A percentile compares a stretch with the other conserved stretches of the same genome.
These are phyloP conservation scores for Penicillium dipodomyicola DNA, from an alignment of 495 filamentous ascomycete genomes.

Conservation along the genomic window DNA sequence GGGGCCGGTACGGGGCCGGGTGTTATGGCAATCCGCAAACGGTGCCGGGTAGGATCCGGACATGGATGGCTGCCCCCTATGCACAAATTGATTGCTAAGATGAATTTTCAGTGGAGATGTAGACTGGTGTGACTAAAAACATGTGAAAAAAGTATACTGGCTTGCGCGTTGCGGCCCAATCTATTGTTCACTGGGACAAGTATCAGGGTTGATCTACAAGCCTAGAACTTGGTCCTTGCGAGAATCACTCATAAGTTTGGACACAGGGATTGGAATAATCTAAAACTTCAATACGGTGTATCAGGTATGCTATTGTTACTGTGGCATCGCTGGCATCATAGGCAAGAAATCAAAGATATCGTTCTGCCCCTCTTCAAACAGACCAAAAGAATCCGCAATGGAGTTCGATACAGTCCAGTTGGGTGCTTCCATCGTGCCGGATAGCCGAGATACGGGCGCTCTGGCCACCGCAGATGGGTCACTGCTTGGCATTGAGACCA, in stretches of 20 bases:
- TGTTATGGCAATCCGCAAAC: constrained; percentile 17
- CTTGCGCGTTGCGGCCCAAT: constrained; percentile 23
- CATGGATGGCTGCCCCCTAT: constrained; percentile 16
- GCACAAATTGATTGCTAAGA: constrained; percentile 15
- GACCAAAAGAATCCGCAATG: constrained; percentile 44
- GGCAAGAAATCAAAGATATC: constrained; percentile 47
- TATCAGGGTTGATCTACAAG: constrained; percentile 2
- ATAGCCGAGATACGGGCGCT: constrained; percentile 32
- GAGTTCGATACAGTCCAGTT: constrained; percentile 45
- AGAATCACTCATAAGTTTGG: too few species aligned
- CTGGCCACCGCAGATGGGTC: constrained; percentile 27
- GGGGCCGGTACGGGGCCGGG: constrained; percentile 34
- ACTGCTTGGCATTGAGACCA: constrained; percentile 22
- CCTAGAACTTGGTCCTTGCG: background rate
- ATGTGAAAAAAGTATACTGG: constrained; percentile 15
- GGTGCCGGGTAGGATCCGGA: constrained; percentile 33
- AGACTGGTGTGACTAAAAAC: constrained; percentile 1
- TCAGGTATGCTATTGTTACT: constrained; percentile 12
- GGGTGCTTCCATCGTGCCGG: constrained; percentile 41
- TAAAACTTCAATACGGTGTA: background rate
- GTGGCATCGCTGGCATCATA: constrained; percentile 41
- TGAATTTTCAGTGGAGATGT: background rate
- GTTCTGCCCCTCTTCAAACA: constrained; percentile 47
- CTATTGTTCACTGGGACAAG: background rate
- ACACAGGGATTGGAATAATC: background rate